A percentile compares a stretch with the other conserved stretches of the same genome.
These are phyloP conservation scores for Fusarium sarcochroum DNA, from an alignment of 2,329 filamentous ascomycete species.

Conservation along the genomic window DNA sequence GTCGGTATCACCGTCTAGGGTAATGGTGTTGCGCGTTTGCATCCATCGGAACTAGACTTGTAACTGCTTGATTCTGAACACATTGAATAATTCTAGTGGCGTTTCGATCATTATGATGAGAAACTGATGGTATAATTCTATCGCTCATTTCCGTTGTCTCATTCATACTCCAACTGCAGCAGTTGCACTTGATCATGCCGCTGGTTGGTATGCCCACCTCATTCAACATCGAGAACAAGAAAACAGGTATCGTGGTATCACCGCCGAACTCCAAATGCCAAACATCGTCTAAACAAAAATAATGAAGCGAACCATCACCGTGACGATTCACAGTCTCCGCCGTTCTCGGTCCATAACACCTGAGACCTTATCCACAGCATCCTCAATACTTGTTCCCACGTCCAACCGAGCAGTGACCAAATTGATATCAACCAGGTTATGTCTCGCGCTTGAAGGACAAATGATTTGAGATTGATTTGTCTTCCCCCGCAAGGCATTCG, in stretches of 20 bases:
- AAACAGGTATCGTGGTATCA: background rate
- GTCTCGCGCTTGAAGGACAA: background rate
- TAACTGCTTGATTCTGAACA: background rate
- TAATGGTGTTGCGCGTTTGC: conserved; percentile 12
- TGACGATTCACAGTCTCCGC: background rate
- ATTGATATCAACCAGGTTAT: background rate
- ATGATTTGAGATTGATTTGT: background rate
- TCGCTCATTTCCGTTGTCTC: background rate
- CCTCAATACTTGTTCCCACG: background rate
- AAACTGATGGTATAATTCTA: background rate
- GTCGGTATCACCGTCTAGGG: conserved; percentile 12
- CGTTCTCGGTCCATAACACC: background rate
- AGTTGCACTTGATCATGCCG: background rate
- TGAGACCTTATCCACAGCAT: conserved; percentile 6
- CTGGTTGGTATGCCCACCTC: background rate
- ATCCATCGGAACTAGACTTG: background rate
- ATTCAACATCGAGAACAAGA: background rate
- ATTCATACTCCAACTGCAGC: background rate
- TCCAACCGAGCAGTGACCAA: conserved; percentile 11
- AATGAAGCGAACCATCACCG: background rate
- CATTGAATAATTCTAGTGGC: background rate
- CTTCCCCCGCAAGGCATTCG: background rate
- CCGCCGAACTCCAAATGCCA: background rate
- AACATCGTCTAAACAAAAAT: background rate
- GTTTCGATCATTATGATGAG: background rate